Percentiles rank a stretch among this genome's conserved stretches.
Evolutionary conservation across 2,329 filamentous ascomycete genomes (phyloP).

Genomic region (Verticillium klebahnii): DNA sequence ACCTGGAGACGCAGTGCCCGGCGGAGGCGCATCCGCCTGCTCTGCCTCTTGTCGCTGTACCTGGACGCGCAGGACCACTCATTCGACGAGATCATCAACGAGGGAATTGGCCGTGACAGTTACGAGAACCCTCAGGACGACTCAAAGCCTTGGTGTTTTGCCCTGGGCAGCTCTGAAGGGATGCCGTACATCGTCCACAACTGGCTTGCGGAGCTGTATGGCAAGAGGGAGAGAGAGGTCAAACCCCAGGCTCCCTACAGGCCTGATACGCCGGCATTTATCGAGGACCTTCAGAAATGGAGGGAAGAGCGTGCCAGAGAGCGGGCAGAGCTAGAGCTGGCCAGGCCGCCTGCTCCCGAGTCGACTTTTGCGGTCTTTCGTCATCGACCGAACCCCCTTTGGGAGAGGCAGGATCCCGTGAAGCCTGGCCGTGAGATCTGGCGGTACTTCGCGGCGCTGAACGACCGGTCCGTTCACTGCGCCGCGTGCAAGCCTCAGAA

Average conservation of each 20-base stretch:
- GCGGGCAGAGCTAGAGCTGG: not conserved
- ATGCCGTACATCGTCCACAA: not conserved
- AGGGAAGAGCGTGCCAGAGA: not conserved
- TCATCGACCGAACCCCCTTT: not conserved
- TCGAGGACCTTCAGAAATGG: not conserved
- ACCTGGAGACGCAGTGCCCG: not conserved
- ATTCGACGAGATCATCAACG: not conserved
- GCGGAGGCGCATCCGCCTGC: not conserved
- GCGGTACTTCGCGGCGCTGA: not conserved
- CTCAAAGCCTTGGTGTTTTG: not conserved
- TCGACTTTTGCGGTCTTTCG: not conserved
- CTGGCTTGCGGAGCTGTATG: not conserved
- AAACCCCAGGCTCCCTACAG: not conserved
- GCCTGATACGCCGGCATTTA: not conserved
- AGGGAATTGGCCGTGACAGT: not conserved
- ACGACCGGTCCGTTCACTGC: not conserved
- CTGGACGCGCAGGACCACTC: not conserved
- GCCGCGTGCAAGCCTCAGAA: not conserved
- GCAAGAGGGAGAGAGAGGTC: not conserved
- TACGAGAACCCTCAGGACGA: not conserved
- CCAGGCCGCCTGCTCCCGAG: not conserved
- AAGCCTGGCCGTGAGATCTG: not conserved
- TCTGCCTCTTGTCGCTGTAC: not conserved
- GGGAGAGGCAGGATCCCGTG: not conserved
- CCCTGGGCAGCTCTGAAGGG: not conserved